Conservation (phyloP, 2,329 filamentous ascomycete species). For the Mycocentrospora acerina region DNA sequence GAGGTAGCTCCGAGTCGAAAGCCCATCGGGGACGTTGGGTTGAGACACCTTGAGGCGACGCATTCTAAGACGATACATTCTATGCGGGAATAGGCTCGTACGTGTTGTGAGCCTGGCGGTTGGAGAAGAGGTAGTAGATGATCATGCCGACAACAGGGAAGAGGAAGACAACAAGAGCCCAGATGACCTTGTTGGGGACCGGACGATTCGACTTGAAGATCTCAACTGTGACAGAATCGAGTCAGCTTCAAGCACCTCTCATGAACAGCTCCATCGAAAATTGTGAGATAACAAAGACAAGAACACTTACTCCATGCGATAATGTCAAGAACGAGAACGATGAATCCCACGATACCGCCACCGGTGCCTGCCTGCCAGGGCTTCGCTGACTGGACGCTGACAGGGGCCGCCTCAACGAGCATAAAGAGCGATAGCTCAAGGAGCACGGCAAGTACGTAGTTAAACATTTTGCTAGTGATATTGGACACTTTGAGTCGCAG, state of each 20-base stretch:
- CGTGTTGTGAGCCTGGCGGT: slow-evolving; percentile 58
- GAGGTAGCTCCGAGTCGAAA: no score
- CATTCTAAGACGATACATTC: not conserved
- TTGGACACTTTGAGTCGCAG: no score
- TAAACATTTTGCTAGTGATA: slow-evolving; percentile 29
- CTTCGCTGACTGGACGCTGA: slow-evolving; percentile 43
- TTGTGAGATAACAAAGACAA: not conserved
- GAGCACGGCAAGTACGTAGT: slow-evolving; percentile 45
- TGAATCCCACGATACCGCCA: slow-evolving; percentile 62
- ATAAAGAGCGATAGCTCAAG: slow-evolving; percentile 57
- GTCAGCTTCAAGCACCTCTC: slow-evolving; percentile 14
- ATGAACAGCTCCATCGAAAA: not conserved
- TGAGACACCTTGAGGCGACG: not conserved
- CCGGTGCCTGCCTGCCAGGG: slow-evolving; percentile 62
- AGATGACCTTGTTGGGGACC: slow-evolving; percentile 59
- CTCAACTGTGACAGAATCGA: slow-evolving; percentile 53
- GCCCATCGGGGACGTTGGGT: no score
- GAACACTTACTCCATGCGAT: slow-evolving; percentile 60
- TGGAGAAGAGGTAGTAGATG: slow-evolving; percentile 66
- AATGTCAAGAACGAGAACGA: slow-evolving; percentile 63
- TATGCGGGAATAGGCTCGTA: slow-evolving; percentile 54
- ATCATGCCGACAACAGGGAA: slow-evolving; percentile 64
- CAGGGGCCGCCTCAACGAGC: slow-evolving; percentile 52
- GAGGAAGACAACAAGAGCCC: slow-evolving; percentile 64
- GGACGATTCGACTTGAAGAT: slow-evolving; percentile 65